These are phyloP conservation scores for Chlamydomonas sp. DNA, from an alignment of 139 green algal species.

Conservation along the genomic window DNA sequence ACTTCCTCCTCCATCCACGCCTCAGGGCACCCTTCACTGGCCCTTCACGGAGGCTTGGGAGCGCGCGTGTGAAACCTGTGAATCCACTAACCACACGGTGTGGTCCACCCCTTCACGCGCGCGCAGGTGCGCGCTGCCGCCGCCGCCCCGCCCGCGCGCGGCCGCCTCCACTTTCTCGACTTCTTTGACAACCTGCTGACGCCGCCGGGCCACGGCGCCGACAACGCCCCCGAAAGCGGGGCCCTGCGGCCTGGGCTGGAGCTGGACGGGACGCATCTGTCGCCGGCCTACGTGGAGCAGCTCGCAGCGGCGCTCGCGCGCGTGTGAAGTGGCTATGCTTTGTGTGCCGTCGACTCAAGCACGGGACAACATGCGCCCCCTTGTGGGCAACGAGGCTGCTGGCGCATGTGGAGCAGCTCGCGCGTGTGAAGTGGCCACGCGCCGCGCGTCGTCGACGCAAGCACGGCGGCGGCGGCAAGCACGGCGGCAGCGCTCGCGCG, in stretches of 20 bases:
- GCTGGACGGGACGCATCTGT: constrained; percentile 60
- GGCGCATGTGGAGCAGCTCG: too few species aligned
- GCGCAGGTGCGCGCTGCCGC: constrained; percentile 6
- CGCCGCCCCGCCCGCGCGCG: not conserved
- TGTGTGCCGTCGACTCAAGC: too few species aligned
- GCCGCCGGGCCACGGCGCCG: constrained; percentile 9
- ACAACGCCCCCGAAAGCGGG: too few species aligned
- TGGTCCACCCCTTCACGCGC: not conserved
- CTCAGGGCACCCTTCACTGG: too few species aligned
- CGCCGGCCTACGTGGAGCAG: constrained; percentile 30
- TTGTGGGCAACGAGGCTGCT: too few species aligned
- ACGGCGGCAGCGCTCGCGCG: too few species aligned
- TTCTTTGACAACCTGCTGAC: constrained; percentile 50
- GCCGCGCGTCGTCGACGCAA: too few species aligned
- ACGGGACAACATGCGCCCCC: too few species aligned
- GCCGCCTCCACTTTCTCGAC: constrained; percentile 54
- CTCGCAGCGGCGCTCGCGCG: not conserved
- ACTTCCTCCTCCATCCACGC: too few species aligned
- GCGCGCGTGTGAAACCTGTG: not conserved
- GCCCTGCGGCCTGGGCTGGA: constrained; percentile 27
- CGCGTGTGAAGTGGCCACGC: too few species aligned
- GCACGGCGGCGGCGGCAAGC: too few species aligned
- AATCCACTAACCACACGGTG: not conserved
- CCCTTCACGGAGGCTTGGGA: not conserved
- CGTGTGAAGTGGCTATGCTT: too few species aligned